Conservation (phyloP, 257 asterid species). For the Asclepias syriaca region DNA sequence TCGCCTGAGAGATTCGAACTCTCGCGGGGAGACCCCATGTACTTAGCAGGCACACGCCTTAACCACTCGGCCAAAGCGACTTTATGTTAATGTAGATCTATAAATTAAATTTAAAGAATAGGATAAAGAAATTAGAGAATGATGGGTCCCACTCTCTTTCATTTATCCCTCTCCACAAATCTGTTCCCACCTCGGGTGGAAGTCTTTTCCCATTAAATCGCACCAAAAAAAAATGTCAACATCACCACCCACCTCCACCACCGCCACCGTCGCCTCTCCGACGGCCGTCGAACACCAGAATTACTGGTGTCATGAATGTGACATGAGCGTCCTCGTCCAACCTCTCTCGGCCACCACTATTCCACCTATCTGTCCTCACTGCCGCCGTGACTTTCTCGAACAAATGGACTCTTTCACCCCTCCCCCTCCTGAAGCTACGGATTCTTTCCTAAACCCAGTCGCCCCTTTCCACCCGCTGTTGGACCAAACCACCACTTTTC, state of each 20-base stretch:
- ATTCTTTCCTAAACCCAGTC: constrained; percentile 15
- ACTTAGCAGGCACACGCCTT: constrained; percentile 63
- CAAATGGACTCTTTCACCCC: constrained; percentile 56
- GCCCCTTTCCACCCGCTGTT: constrained; percentile 16
- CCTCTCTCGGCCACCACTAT: constrained; percentile 35
- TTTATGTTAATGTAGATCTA: too few species aligned
- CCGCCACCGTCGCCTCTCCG: constrained; percentile 28
- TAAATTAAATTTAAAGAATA: too few species aligned
- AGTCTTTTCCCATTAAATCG: not conserved
- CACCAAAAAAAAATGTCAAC: constrained; percentile 19
- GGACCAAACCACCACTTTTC: constrained; percentile 19
- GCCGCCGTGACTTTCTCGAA: constrained; percentile 71
- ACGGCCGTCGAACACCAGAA: constrained; percentile 57
- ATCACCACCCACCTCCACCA: constrained; percentile 26
- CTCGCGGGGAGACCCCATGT: constrained; percentile 99
- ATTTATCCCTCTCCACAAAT: not conserved
- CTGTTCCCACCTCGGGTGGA: not conserved
- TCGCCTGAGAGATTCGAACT: constrained; percentile 99
- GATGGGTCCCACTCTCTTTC: not conserved
- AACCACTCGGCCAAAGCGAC: constrained; percentile 58
- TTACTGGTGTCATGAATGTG: constrained; percentile 90
- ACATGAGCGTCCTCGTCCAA: constrained; percentile 67
- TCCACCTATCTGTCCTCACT: constrained; percentile 82
- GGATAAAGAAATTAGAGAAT: too few species aligned
- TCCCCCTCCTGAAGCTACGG: constrained; percentile 21